Percentiles rank a stretch among this genome's conserved stretches.
Conservation (phyloP, 208 protist genomes). For the Giardia duodenalis region DNA sequence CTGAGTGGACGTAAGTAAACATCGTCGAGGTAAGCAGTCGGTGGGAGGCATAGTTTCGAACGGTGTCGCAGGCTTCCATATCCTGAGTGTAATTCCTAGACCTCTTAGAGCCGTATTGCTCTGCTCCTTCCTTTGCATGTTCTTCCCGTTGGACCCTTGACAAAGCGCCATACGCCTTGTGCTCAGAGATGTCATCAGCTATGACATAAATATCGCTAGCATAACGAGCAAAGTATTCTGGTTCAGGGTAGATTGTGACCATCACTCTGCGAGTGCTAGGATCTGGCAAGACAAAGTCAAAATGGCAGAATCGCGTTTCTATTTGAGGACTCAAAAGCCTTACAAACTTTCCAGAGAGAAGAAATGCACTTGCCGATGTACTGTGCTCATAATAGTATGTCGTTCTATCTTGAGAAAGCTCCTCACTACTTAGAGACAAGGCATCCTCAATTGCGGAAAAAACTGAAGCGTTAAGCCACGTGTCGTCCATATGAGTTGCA, state of each 20-base stretch:
- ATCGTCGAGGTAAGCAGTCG: background rate
- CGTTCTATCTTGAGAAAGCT: background rate
- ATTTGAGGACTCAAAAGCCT: background rate
- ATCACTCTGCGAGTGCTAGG: background rate
- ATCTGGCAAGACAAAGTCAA: background rate
- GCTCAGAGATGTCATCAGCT: background rate
- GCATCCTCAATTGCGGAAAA: too few species aligned
- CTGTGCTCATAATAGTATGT: background rate
- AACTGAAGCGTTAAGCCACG: too few species aligned
- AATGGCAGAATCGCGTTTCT: background rate
- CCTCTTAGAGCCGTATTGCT: too few species aligned
- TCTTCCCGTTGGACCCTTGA: background rate
- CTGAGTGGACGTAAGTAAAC: background rate
- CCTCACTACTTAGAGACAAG: background rate
- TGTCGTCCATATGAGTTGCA: too few species aligned
- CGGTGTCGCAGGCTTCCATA: background rate
- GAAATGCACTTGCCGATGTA: background rate
- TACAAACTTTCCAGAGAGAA: background rate
- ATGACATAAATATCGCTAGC: background rate
- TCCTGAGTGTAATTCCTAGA: background rate
- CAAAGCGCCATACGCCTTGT: too few species aligned
- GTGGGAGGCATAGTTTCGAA: background rate
- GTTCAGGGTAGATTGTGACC: background rate
- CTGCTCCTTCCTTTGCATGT: too few species aligned
- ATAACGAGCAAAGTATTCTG: background rate